Evolutionary conservation across 345 rosid genomes (phyloP).

Genomic region (Zanthoxylum bungeanum): DNA sequence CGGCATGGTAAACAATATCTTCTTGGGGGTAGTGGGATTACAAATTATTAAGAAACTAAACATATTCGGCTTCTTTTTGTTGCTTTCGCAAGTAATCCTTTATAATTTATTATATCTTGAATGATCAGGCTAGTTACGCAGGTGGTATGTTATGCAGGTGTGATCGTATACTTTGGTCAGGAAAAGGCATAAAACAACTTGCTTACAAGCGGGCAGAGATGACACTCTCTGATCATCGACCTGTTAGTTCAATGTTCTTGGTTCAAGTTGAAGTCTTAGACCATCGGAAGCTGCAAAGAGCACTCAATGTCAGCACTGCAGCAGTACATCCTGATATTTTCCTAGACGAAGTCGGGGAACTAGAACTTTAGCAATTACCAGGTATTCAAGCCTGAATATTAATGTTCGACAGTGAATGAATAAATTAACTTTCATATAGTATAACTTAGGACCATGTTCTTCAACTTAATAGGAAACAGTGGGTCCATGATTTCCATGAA

Average conservation of each 20-base stretch:
- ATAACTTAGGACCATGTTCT: not conserved
- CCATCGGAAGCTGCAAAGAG: constrained; percentile 74
- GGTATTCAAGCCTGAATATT: constrained; percentile 21
- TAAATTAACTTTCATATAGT: not conserved
- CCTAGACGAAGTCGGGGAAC: constrained; percentile 27
- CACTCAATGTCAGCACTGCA: constrained; percentile 62
- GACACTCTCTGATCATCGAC: constrained; percentile 88
- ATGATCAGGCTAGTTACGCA: not conserved
- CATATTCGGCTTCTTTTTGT: not conserved
- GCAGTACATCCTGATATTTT: constrained; percentile 75
- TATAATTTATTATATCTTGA: not conserved
- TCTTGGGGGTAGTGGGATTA: not conserved
- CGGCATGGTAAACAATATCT: constrained; percentile 69
- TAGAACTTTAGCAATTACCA: constrained; percentile 18
- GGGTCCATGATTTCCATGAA: not conserved
- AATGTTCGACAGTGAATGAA: not conserved
- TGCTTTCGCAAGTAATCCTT: not conserved
- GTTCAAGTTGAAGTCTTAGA: constrained; percentile 83
- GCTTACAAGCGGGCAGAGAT: constrained; percentile 64
- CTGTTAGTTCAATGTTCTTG: constrained; percentile 69
- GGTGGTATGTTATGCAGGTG: constrained; percentile 55
- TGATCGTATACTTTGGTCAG: constrained; percentile 89
- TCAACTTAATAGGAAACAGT: not conserved
- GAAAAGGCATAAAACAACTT: constrained; percentile 78
- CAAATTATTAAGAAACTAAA: not conserved